Percentiles rank a stretch among this genome's conserved stretches.
Evolutionary conservation across 345 rosid genomes (phyloP).

Genomic region (Cardamine resedifolia): DNA sequence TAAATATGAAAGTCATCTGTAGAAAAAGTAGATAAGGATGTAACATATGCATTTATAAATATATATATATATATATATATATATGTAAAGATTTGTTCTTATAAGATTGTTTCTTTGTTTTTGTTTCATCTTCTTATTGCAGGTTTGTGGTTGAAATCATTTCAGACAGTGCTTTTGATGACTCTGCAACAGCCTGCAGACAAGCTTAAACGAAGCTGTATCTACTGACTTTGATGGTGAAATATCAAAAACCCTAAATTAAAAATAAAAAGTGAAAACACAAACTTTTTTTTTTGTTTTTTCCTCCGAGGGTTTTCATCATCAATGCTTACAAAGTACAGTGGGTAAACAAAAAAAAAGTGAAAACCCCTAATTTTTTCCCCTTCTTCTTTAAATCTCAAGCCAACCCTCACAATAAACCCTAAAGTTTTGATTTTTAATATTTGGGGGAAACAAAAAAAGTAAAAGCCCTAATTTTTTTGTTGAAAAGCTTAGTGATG

Average conservation of each 20-base stretch:
- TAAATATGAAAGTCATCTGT: constrained; percentile 3
- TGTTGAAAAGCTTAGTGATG: constrained; percentile 52
- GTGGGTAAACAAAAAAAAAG: constrained; percentile 3
- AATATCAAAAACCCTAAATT: constrained; percentile 53
- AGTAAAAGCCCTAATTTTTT: constrained; percentile 10
- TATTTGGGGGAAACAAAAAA: constrained; percentile 7
- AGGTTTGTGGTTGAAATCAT: constrained; percentile 43
- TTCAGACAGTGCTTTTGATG: constrained; percentile 68
- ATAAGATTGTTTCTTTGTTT: constrained; percentile 34
- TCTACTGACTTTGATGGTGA: constrained; percentile 86
- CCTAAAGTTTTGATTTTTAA: constrained; percentile 28
- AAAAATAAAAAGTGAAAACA: constrained; percentile 10
- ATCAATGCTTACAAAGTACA: constrained; percentile 36
- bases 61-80: neutral
- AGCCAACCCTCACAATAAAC: constrained; percentile 1
- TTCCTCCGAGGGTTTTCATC: constrained; percentile 34
- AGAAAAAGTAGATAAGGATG: constrained; percentile 27
- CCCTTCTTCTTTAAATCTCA: constrained; percentile 16
- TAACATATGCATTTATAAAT: neutral
- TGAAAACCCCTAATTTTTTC: constrained; percentile 12
- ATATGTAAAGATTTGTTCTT: constrained; percentile 28
- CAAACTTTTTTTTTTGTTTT: constrained; percentile 38
- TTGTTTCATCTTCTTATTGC: constrained; percentile 45
- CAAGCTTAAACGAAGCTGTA: constrained; percentile 55
- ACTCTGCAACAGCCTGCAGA: constrained; percentile 46